These are phyloP conservation scores for Gamarada debralockiae DNA, from an alignment of 495 filamentous ascomycete species.

Conservation along the genomic window DNA sequence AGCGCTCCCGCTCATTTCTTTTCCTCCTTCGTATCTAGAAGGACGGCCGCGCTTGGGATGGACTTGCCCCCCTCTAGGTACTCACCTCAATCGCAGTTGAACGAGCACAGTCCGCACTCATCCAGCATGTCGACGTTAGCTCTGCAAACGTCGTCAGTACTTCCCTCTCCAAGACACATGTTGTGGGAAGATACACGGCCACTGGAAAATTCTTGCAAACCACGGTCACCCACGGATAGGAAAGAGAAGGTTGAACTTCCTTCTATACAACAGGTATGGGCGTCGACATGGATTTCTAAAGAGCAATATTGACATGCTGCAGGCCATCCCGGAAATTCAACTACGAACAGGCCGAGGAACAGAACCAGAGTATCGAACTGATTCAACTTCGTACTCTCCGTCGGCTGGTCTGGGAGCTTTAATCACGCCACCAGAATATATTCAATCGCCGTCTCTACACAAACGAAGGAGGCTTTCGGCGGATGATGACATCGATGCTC, in stretches of 20 bases:
- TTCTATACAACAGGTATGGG: conserved; percentile 38
- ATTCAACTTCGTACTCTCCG: conserved; percentile 24
- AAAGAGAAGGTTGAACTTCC: conserved; percentile 36
- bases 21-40: not conserved
- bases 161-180: conserved; percentile 10
- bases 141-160: not conserved
- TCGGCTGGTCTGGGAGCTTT: conserved; percentile 15
- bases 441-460: conserved; percentile 31
- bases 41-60: conserved; percentile 8
- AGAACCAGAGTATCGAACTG: conserved; percentile 17
- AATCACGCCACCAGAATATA: conserved; percentile 31
- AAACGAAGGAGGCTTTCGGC: conserved; percentile 34
- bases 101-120: not conserved
- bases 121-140: conserved; percentile 9
- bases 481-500: conserved; percentile 26
- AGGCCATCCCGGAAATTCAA: conserved; percentile 36
- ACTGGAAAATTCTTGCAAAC: conserved; percentile 6
- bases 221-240: conserved; percentile 11
- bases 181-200: conserved; percentile 5
- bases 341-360: conserved; percentile 15
- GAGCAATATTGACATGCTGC: conserved; percentile 32
- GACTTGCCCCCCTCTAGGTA: conserved; percentile 11
- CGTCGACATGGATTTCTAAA: not conserved
- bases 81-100: conserved; percentile 5
- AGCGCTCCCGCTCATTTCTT: not conserved